phyloP scores from a whole-genome alignment of 805 yeast species.

The Metschnikowia dekortorum region DNA sequence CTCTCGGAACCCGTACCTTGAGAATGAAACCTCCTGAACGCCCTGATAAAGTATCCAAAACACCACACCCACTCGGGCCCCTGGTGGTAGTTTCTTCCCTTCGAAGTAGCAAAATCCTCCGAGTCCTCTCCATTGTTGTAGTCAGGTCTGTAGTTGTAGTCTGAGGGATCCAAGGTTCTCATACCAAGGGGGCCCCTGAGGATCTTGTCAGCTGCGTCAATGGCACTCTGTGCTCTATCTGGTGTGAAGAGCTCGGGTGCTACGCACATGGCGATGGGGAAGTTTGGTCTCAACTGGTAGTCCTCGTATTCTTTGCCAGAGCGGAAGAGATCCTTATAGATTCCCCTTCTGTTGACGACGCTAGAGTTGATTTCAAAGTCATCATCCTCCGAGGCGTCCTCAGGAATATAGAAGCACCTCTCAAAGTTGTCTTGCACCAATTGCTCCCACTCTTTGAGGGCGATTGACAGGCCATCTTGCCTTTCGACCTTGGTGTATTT shows the following conservation, averaged over 20 bases:
- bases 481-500: slow-evolving; percentile 53
- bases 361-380: slow-evolving; percentile 56
- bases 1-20: slow-evolving; percentile 45
- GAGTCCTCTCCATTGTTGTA: slow-evolving; percentile 77
- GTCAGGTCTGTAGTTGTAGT: slow-evolving; percentile 86
- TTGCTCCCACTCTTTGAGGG: slow-evolving; percentile 68
- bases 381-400: slow-evolving; percentile 54
- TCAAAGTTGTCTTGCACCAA: slow-evolving; percentile 73
- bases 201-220: slow-evolving; percentile 64
- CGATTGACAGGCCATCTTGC: slow-evolving; percentile 52
- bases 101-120: slow-evolving; percentile 84
- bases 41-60: slow-evolving; percentile 81
- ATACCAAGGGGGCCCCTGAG: slow-evolving; percentile 90
- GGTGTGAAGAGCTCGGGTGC: slow-evolving; percentile 87
- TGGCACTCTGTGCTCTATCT: slow-evolving; percentile 56
- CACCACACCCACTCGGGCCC: slow-evolving; percentile 99
- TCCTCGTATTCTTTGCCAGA: slow-evolving; percentile 90
- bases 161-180: slow-evolving; percentile 89
- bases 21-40: slow-evolving; percentile 55
- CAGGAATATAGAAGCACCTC: slow-evolving; percentile 71
- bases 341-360: slow-evolving; percentile 84
- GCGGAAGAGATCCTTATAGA: slow-evolving; percentile 80
- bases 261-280: slow-evolving; percentile 87
- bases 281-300: slow-evolving; percentile 88
- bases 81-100: slow-evolving; percentile 96